Base-by-base conservation (phyloP, 2,329 filamentous ascomycete species). In the Aspergillus texensis region DNA sequence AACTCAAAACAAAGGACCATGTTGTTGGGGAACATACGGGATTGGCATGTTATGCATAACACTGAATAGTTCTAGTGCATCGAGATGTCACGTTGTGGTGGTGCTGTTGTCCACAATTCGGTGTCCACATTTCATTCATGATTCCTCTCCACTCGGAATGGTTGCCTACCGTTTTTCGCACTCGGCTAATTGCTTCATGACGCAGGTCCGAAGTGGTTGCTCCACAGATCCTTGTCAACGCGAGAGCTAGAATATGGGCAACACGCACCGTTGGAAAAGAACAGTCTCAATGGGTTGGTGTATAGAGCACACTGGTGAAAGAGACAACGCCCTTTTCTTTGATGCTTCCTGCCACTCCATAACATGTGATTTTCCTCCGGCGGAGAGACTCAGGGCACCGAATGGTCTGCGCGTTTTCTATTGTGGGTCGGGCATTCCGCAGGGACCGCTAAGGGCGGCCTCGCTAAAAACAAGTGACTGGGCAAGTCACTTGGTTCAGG, bases 341-440 rank as follows among this genome's bases (percentile, higher is more conserved):
- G 19, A 32, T 8, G 28, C 30, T 14, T 14, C n/a, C 16, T n/a
- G 8, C 28, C 30, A 30, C n/a, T 34, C 32, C 14, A 39, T 36
- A 3, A 54, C 52, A 54, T 54, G 52, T 54, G 52, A 54, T 54
- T 36, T 36, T 54, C 32, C 21, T 54, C 32, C 30, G 21, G n/a
- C 30, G 12, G 34, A 30, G 32, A 46, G 28, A 26, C 36, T 36
- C 56, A 58, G 46, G 60, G 43, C 60, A 62, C 39, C 30, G 16
- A 48, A 48, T 55, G 60, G 60, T 58, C 55, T 62, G 55, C 60
- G 60, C 60, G 36, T 54, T 36, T 32, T 62, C 53, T 14, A 30
- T 45, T 26, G 46, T 43, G 45, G 56, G 39, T 32, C 34, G 14
- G 21, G 32, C 45, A 39, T 59, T 21, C 57, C 46, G 19, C 57